Evolutionary conservation across 768 basidiomycete species (phyloP).

Genomic region (Grammothele lineata): DNA sequence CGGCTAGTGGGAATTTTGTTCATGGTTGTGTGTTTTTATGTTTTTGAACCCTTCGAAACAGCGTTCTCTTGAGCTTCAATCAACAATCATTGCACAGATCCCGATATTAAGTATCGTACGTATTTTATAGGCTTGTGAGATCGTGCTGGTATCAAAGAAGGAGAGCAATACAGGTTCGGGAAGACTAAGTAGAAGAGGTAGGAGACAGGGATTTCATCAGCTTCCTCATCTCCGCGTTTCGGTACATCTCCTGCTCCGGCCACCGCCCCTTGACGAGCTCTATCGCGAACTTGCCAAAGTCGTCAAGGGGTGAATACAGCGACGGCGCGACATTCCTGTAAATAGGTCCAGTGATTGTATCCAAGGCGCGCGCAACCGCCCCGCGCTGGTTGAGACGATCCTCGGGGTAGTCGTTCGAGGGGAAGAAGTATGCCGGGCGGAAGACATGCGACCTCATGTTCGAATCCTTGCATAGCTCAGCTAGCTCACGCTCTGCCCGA

Average conservation of each 20-base stretch:
- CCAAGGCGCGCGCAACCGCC: conserved; percentile 6
- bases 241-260: conserved; percentile 35
- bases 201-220: conserved; percentile 11
- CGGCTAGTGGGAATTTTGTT: conserved; percentile 1
- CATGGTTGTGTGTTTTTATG: too few species aligned
- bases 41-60: too few species aligned
- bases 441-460: conserved; percentile 25
- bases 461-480: conserved; percentile 18
- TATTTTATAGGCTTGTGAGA: too few species aligned
- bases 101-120: too few species aligned
- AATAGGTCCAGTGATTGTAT: conserved; percentile 14
- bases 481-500: conserved; percentile 27
- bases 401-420: conserved; percentile 23
- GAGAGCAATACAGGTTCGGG: too few species aligned
- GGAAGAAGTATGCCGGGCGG: conserved; percentile 35
- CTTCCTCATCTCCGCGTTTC: conserved; percentile 22
- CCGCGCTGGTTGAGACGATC: conserved; percentile 26
- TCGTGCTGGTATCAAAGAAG: too few species aligned
- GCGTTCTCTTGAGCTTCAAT: too few species aligned
- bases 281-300: conserved; percentile 39
- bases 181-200: too few species aligned
- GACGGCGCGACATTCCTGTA: conserved; percentile 19
- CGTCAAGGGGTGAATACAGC: conserved; percentile 17
- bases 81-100: too few species aligned
- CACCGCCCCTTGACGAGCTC: conserved; percentile 47